Conservation (phyloP, 2,329 filamentous ascomycete species). For the Xylariaceae sp. region DNA sequence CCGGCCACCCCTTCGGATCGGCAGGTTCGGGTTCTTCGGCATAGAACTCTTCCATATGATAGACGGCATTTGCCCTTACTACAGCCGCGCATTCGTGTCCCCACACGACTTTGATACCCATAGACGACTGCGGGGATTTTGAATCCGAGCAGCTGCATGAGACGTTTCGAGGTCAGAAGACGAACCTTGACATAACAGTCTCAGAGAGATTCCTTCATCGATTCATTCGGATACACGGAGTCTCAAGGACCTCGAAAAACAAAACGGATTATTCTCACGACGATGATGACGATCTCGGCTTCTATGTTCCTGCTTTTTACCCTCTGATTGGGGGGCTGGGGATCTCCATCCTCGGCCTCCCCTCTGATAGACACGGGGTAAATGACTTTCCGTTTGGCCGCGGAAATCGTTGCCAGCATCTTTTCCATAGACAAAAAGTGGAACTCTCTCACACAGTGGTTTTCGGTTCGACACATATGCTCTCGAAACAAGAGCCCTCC, state of each 20-base stretch:
- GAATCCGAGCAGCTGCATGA: constrained; percentile 33
- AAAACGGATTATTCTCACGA: constrained; percentile 28
- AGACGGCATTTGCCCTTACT: constrained; percentile 37
- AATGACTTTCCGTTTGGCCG: constrained; percentile 29
- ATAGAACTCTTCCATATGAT: constrained; percentile 34
- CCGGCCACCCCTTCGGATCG: constrained; percentile 29
- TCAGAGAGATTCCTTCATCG: constrained; percentile 28
- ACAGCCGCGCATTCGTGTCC: constrained; percentile 28
- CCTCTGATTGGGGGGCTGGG: constrained; percentile 28
- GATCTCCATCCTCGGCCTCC: constrained; percentile 29
- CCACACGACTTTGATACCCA: constrained; percentile 35
- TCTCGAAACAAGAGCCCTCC: constrained; percentile 24
- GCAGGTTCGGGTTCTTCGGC: constrained; percentile 32
- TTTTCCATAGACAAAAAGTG: constrained; percentile 59
- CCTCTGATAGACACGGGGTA: constrained; percentile 33
- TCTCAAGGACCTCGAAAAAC: constrained; percentile 26
- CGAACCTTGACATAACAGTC: constrained; percentile 27
- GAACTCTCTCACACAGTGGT: constrained; percentile 58
- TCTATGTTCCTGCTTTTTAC: constrained; percentile 33
- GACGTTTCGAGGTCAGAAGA: constrained; percentile 30
- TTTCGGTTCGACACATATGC: constrained; percentile 42
- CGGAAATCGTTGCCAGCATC: constrained; percentile 32
- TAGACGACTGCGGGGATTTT: constrained; percentile 31
- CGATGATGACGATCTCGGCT: constrained; percentile 32
- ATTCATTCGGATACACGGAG: too few relatives aligned